Evolutionary conservation across 768 basidiomycete species (phyloP).

Genomic region (Suillus decipiens): DNA sequence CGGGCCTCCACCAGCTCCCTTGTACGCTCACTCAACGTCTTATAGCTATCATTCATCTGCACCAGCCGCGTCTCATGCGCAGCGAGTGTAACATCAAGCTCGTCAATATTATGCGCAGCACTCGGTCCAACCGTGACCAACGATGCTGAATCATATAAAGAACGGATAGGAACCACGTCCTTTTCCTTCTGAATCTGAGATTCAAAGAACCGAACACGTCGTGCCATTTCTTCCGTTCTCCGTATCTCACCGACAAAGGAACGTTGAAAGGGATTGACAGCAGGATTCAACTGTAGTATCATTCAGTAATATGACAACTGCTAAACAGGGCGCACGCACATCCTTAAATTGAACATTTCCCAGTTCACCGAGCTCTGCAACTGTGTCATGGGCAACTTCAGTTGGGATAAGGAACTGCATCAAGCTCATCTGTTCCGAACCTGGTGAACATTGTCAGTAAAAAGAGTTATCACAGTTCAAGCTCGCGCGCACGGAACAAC

Average conservation of each 20-base stretch:
- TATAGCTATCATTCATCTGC: constrained; percentile 94
- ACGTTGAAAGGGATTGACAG: constrained; percentile 96
- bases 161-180: constrained; percentile 79
- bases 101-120: constrained; percentile 91
- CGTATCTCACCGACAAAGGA: constrained; percentile 97
- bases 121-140: constrained; percentile 90
- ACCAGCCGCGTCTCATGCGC: constrained; percentile 84
- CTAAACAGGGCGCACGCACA: constrained; percentile 48
- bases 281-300: constrained; percentile 77
- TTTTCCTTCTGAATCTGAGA: constrained; percentile 85
- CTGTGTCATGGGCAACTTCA: constrained; percentile 97
- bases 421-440: constrained; percentile 97
- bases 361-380: constrained; percentile 92
- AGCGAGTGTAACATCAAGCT: constrained; percentile 82
- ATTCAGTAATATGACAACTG: constrained; percentile 10
- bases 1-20: constrained; percentile 90
- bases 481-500: constrained; percentile 63
- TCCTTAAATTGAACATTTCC: constrained; percentile 98
- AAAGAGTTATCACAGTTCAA: not conserved
- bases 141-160: constrained; percentile 84
- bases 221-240: constrained; percentile 93
- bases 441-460: constrained; percentile 41
- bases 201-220: constrained; percentile 88
- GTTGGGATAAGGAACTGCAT: constrained; percentile 96
- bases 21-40: constrained; percentile 80